These are phyloP conservation scores for Pythium catenulatum DNA, from an alignment of 352 stramenopile genomes.

Conservation along the genomic window DNA sequence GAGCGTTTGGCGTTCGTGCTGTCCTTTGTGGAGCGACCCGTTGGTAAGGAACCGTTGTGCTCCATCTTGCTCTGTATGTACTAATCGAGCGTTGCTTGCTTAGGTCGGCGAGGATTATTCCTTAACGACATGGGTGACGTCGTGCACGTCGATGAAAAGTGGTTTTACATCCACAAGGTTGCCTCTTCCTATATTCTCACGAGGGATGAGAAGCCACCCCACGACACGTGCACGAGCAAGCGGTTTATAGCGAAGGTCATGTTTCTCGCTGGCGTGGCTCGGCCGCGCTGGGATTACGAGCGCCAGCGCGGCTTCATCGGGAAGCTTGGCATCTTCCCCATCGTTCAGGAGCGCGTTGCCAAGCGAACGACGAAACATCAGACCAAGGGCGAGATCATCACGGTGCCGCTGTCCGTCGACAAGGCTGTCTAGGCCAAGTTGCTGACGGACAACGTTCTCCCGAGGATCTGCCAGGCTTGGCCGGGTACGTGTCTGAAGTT, in stretches of 20 bases:
- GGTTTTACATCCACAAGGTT: constrained; percentile 45
- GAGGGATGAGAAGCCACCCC: constrained; percentile 10
- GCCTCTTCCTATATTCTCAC: constrained; percentile 26
- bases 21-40: background rate
- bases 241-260: constrained; percentile 56
- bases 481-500: background rate
- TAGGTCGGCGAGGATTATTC: background rate
- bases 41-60: background rate
- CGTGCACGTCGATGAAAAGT: constrained; percentile 53
- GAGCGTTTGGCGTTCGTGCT: background rate
- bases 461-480: background rate
- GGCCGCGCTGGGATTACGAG: constrained; percentile 4
- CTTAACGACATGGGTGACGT: constrained; percentile 34
- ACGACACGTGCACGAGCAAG: constrained; percentile 26
- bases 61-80: too few relatives aligned
- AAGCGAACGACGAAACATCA: background rate
- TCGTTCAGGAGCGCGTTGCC: background rate
- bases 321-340: constrained; percentile 5
- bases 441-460: background rate
- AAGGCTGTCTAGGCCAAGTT: background rate
- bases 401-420: background rate
- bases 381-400: background rate
- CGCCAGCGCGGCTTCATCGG: background rate
- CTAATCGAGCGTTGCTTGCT: too few relatives aligned
- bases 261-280: constrained; percentile 37